Evolutionary conservation across 148 eudicot species (phyloP).

Genomic region (Vaccinium vitisidaea): DNA sequence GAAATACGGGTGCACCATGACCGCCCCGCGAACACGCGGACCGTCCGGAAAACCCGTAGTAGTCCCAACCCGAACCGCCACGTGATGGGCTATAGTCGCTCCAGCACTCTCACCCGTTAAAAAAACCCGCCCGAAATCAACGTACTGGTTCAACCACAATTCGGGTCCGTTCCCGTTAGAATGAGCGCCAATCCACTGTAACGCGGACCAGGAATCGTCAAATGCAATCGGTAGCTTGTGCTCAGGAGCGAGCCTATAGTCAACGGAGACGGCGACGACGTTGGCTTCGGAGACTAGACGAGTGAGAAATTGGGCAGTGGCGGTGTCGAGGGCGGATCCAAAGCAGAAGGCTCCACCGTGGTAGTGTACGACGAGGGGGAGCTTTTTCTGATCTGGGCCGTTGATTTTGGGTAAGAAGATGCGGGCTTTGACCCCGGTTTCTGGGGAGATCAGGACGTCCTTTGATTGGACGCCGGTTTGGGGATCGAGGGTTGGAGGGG

Average conservation of each 20-base stretch:
- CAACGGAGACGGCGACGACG: conserved; percentile 28
- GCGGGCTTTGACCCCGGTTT: conserved; percentile 23
- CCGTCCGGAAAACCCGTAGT: background rate
- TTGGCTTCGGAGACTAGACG: background rate
- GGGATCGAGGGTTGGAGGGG: conserved; percentile 24
- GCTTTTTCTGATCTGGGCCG: background rate
- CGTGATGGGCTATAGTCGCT: conserved; percentile 30
- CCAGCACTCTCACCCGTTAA: conserved; percentile 48
- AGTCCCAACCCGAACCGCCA: background rate
- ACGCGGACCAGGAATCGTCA: conserved; percentile 36
- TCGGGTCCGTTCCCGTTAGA: conserved; percentile 24
- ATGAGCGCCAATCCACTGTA: conserved; percentile 35
- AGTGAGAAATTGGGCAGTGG: background rate
- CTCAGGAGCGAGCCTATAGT: conserved; percentile 33
- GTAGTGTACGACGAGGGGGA: conserved; percentile 23
- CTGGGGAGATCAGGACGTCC: conserved; percentile 27
- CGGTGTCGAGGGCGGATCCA: background rate
- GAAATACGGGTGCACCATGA: conserved; percentile 40
- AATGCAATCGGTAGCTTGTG: conserved; percentile 34
- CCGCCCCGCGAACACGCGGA: conserved; percentile 9
- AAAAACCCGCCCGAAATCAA: conserved; percentile 29
- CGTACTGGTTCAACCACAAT: conserved; percentile 25
- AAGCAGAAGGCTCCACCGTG: conserved; percentile 21
- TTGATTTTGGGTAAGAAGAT: conserved; percentile 20
- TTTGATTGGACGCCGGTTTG: conserved; percentile 24